phyloP scores from a whole-genome alignment of 2,329 filamentous ascomycete genomes.

The Claviceps citrina region DNA sequence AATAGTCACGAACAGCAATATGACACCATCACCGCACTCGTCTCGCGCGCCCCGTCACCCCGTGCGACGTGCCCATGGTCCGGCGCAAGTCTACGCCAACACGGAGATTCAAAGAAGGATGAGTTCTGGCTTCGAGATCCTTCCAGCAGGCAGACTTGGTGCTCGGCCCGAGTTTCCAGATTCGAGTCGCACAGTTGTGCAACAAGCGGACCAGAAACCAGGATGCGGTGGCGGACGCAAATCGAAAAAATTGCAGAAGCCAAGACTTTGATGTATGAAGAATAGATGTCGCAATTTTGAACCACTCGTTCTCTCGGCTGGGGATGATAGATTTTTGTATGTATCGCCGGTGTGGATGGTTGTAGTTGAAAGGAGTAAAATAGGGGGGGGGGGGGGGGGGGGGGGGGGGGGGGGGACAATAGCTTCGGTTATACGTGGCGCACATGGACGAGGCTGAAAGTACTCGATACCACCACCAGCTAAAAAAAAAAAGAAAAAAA shows the following conservation, averaged over 20 bases:
- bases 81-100: slow-evolving; percentile 7
- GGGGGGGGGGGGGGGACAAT: too few species aligned
- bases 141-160: slow-evolving; percentile 7
- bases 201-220: neutral
- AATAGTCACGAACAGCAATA: neutral
- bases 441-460: too few species aligned
- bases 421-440: too few species aligned
- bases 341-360: neutral
- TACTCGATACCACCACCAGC: too few species aligned
- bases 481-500: too few species aligned
- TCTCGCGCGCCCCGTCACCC: neutral
- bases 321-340: slow-evolving; percentile 2
- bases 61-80: slow-evolving; percentile 3
- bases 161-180: slow-evolving; percentile 3
- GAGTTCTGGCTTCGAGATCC: slow-evolving; percentile 7
- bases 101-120: slow-evolving; percentile 1
- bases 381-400: too few species aligned
- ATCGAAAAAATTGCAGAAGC: neutral
- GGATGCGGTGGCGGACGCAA: neutral
- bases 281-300: neutral
- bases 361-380: too few species aligned
- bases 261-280: neutral
- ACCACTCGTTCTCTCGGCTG: slow-evolving; percentile 1
- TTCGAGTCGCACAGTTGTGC: neutral
- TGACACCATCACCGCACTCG: neutral